Percentiles rank a stretch among this genome's conserved stretches.
These are phyloP conservation scores for Lanmaoa pseudosensibilis DNA, from an alignment of 768 basidiomycete species.

Conservation along the genomic window DNA sequence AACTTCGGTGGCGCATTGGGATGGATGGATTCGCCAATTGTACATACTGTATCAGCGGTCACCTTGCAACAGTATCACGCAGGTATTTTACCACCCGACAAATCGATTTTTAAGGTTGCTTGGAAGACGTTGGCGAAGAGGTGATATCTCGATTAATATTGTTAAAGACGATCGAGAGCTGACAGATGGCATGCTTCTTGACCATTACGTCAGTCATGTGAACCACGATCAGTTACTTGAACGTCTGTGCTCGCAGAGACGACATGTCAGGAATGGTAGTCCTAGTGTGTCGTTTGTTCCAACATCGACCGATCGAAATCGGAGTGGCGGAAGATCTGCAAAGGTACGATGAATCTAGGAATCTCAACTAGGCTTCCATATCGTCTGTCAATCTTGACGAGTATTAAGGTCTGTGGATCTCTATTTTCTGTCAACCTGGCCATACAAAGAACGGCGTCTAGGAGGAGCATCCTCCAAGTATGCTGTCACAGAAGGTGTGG, in stretches of 20 bases:
- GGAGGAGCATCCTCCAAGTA: conserved; percentile 4
- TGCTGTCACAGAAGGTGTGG: conserved; percentile 14
- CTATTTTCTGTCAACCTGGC: conserved; percentile 4
- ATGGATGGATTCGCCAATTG: conserved; percentile 15
- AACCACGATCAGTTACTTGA: no score
- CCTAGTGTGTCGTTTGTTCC: neutral
- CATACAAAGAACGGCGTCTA: conserved; percentile 17
- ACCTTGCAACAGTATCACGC: conserved; percentile 5
- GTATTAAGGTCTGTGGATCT: conserved; percentile 22
- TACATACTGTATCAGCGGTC: conserved; percentile 11
- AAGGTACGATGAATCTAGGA: conserved; percentile 21
- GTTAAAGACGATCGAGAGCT: conserved; percentile 13
- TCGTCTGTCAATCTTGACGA: conserved; percentile 24
- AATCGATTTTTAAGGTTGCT: conserved; percentile 24
- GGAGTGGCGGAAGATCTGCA: conserved; percentile 21
- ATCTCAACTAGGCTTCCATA: conserved; percentile 17
- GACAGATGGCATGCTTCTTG: conserved; percentile 9
- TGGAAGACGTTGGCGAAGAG: neutral
- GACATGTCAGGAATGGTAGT: conserved; percentile 1
- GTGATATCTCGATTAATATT: conserved; percentile 22
- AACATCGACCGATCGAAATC: conserved; percentile 18
- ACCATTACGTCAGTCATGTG: conserved; percentile 5
- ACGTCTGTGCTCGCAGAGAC: neutral
- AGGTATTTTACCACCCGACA: conserved; percentile 2
- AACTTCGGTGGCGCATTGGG: conserved; percentile 15